Conservation (phyloP, 495 filamentous ascomycete genomes). For the Trichocladium uniseriatum region DNA sequence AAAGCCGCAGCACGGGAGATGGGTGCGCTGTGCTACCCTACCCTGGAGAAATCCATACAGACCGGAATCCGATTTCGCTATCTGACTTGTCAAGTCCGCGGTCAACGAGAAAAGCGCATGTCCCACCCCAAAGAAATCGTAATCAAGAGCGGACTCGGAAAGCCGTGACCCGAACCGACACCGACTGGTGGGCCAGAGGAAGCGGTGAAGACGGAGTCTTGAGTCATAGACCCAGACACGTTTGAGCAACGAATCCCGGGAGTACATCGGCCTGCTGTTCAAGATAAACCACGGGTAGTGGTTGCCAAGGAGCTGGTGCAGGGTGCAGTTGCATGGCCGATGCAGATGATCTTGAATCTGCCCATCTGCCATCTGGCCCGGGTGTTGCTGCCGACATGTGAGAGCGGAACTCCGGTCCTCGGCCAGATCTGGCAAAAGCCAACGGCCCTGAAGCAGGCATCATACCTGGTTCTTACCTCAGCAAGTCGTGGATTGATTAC, state of each 20-base stretch:
- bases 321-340: conserved; percentile 3
- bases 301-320: conserved; percentile 8
- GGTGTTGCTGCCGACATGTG: not conserved
- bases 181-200: not conserved
- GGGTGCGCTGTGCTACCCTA: too few species aligned
- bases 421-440: not conserved
- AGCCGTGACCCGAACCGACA: too few species aligned
- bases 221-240: not conserved
- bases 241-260: not conserved
- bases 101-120: not conserved
- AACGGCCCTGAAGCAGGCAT: too few species aligned
- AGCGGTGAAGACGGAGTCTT: not conserved
- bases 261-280: not conserved
- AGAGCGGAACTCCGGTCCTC: not conserved
- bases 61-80: too few species aligned
- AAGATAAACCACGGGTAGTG: not conserved
- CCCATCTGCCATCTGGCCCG: not conserved
- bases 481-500: not conserved
- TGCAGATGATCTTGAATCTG: conserved; percentile 12
- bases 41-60: too few species aligned
- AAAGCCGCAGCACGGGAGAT: too few species aligned
- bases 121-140: not conserved
- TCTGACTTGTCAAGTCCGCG: too few species aligned
- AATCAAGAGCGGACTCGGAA: not conserved
- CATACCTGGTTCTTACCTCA: too few species aligned